Conservation (phyloP, 2,329 filamentous ascomycete genomes). For the Davidsoniella eucalypti region DNA sequence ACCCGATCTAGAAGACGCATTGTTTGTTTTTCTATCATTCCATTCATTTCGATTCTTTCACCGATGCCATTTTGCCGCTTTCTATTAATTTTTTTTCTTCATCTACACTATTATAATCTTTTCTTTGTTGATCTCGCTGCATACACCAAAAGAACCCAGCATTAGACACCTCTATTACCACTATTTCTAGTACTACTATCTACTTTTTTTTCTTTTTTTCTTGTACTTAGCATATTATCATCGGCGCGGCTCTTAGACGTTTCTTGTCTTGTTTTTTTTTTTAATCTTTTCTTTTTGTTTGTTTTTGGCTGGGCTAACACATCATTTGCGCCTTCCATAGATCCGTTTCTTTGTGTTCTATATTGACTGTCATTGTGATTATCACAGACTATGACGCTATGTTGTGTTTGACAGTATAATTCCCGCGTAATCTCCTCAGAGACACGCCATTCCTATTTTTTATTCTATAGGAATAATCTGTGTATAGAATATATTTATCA, state of each 20-base stretch:
- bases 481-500: too few species aligned
- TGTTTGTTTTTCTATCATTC: background rate
- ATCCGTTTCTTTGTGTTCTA: background rate
- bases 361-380: background rate
- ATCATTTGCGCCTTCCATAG: too few species aligned
- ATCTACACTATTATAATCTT: background rate
- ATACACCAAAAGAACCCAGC: too few species aligned
- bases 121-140: background rate
- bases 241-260: background rate
- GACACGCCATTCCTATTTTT: too few species aligned
- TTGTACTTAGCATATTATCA: background rate
- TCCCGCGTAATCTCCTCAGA: too few species aligned
- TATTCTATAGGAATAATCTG: too few species aligned
- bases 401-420: too few species aligned
- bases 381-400: too few species aligned
- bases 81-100: background rate
- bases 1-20: constrained; percentile 22
- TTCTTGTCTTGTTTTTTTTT: constrained; percentile 1
- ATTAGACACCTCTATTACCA: background rate
- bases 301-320: background rate
- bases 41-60: background rate
- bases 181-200: constrained; percentile 1
- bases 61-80: background rate
- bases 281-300: background rate
- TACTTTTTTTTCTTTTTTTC: background rate